Evolutionary conservation across 2,329 filamentous ascomycete species (phyloP).

Genomic region (Fusarium sp.): DNA sequence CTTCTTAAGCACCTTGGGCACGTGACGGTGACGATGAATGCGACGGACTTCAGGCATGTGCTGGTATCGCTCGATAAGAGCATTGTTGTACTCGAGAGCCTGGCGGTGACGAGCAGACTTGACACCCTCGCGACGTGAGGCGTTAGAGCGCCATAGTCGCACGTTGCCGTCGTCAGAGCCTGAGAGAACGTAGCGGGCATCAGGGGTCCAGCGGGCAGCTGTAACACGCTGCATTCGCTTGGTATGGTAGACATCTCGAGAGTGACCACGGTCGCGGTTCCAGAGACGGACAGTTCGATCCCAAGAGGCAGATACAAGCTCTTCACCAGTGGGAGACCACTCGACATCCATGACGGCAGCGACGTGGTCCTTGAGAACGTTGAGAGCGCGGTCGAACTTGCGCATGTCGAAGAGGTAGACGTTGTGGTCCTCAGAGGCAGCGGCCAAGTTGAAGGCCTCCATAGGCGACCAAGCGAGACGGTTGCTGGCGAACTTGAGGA

Average conservation of each 20-base stretch:
- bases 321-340: conserved; percentile 93
- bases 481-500: conserved; percentile 86
- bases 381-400: conserved; percentile 86
- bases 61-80: conserved; percentile 82
- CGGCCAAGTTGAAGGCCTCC: conserved; percentile 94
- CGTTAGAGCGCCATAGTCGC: conserved; percentile 87
- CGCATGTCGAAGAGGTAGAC: conserved; percentile 91
- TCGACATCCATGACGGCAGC: conserved; percentile 95
- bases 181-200: conserved; percentile 88
- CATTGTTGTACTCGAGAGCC: conserved; percentile 90
- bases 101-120: conserved; percentile 87
- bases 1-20: conserved; percentile 95
- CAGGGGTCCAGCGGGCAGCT: conserved; percentile 84
- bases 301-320: conserved; percentile 90
- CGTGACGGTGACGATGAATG: conserved; percentile 89
- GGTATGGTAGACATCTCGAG: conserved; percentile 94
- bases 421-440: conserved; percentile 95
- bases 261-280: conserved; percentile 82
- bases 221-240: conserved; percentile 98
- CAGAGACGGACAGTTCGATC: conserved; percentile 87
- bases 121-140: conserved; percentile 83
- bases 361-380: conserved; percentile 90
- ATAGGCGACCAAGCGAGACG: conserved; percentile 93
- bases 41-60: conserved; percentile 97
- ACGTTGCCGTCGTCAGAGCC: conserved; percentile 94